Conservation (phyloP, 2,329 filamentous ascomycete genomes). For the Akanthomyces lecanii region DNA sequence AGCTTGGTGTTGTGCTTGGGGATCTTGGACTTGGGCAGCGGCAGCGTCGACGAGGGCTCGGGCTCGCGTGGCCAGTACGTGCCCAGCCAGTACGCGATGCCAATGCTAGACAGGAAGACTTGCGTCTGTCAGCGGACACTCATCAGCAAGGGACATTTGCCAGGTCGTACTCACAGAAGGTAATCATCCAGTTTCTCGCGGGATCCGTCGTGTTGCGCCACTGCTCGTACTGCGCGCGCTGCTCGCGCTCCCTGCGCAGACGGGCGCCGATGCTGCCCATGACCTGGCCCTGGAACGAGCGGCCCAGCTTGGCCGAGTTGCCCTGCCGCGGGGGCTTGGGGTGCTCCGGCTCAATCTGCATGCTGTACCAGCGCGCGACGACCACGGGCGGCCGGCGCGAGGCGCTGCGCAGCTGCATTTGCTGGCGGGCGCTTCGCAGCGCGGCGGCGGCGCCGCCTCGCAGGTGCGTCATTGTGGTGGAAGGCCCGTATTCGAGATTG, state of each 20-base stretch:
- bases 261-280: slow-evolving; percentile 55
- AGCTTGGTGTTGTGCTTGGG: slow-evolving; percentile 55
- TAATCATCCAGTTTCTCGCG: slow-evolving; percentile 46
- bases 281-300: slow-evolving; percentile 55
- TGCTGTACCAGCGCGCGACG: slow-evolving; percentile 30
- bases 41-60: slow-evolving; percentile 54
- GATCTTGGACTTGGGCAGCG: slow-evolving; percentile 47
- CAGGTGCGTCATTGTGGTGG: slow-evolving; percentile 29
- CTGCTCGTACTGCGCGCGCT: slow-evolving; percentile 47
- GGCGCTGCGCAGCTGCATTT: slow-evolving; percentile 14
- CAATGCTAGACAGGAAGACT: slow-evolving; percentile 51
- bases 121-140: background rate
- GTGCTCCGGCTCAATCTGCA: slow-evolving; percentile 34
- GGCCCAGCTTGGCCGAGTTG: slow-evolving; percentile 36
- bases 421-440: slow-evolving; percentile 25
- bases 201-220: slow-evolving; percentile 39
- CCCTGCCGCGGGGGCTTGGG: slow-evolving; percentile 29
- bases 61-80: slow-evolving; percentile 48
- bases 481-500: background rate
- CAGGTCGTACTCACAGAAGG: slow-evolving; percentile 44
- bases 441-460: slow-evolving; percentile 31
- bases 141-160: background rate
- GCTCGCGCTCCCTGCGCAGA: slow-evolving; percentile 50
- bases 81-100: slow-evolving; percentile 56
- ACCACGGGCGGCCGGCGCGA: slow-evolving; percentile 6